Evolutionary conservation across 768 basidiomycete species (phyloP), one percentile per base, ranked within the genome.

Genomic region (Crepidotus variabilis): DNA sequence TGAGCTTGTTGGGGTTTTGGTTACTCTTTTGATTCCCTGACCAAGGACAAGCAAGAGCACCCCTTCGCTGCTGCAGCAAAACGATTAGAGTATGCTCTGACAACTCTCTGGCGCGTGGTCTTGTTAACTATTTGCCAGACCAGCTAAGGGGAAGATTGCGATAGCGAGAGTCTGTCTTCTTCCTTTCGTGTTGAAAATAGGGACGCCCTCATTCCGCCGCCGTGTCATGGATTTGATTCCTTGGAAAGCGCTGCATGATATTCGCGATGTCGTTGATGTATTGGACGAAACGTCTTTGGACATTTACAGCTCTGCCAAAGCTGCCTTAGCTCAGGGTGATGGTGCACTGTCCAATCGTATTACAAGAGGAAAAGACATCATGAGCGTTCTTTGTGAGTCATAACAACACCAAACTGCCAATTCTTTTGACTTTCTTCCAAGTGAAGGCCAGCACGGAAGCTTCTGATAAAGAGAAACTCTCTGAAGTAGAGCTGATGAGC

Each of bases 321-420:
- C 57, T n/a, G 69, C 73, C 4, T 51, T 78, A 6, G 61, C 60
- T 16, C 62, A 64, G 13, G 74, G 72, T 1, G 73, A 76, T 32
- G 69, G 71, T 8, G 71, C 64, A 1, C 56, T 73, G 2, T 56
- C 62, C 2, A 61, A 55, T 7, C 72, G 76, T 52, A 67, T 75
- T 36, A 73, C 69, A 14, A 64, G 67, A 57, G 77, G 76, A 10
- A 77, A 76, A 53, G 80, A 81, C 60, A 71, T 81, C 28, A 71
- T 81, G 57, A 81, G 74, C 57, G 66, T 78, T 20, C 65, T 81
- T 10, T 59, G 80, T 81, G 63, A 32, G 78, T 56, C 8, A 16
- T 39, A 1, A 6, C 2, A 9, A 18, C 45, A 23, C 52, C 16
- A 45, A 35, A 16, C 11, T 39, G 21, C 36, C 6, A 39, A 24